These are phyloP conservation scores for Wickerhamiella lipophila DNA, from an alignment of 805 yeast species.

Conservation along the genomic window DNA sequence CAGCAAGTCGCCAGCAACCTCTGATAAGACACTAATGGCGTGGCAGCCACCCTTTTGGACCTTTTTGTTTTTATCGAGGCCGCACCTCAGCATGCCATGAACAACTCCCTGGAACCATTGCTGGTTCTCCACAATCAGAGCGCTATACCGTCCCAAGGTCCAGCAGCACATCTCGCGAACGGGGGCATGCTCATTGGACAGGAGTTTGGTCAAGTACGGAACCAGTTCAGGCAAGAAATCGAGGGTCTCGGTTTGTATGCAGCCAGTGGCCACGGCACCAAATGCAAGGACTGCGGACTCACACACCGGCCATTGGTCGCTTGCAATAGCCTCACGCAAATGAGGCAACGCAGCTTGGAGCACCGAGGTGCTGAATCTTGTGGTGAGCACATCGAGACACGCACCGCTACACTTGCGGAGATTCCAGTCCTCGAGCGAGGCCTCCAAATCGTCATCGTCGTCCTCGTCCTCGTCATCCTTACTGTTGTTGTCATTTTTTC, in stretches of 20 bases:
- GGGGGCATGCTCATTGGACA: conserved; percentile 63
- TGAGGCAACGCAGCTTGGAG: conserved; percentile 59
- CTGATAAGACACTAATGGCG: conserved; percentile 73
- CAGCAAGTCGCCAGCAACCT: conserved; percentile 53
- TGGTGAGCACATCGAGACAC: conserved; percentile 69
- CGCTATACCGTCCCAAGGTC: conserved; percentile 77
- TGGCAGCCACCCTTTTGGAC: conserved; percentile 95
- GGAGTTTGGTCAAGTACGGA: conserved; percentile 71
- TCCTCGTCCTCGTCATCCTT: conserved; percentile 43
- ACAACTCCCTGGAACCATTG: conserved; percentile 65
- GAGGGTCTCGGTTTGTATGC: conserved; percentile 49
- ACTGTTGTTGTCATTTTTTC: conserved; percentile 17
- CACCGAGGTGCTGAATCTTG: conserved; percentile 53
- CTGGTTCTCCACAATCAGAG: conserved; percentile 61
- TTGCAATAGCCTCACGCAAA: conserved; percentile 54
- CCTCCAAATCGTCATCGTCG: conserved; percentile 60
- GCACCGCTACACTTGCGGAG: conserved; percentile 91
- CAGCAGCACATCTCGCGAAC: conserved; percentile 92
- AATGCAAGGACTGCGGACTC: conserved; percentile 90
- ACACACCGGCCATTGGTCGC: conserved; percentile 73
- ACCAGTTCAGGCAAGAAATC: conserved; percentile 67
- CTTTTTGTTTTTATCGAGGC: conserved; percentile 70
- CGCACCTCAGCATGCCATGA: conserved; percentile 59
- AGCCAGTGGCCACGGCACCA: conserved; percentile 91
- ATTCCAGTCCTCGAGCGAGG: conserved; percentile 69